Percentiles rank a stretch among this genome's conserved stretches.
Evolutionary conservation across 805 yeast species (phyloP).

Genomic region (Starmerella bacillaris): DNA sequence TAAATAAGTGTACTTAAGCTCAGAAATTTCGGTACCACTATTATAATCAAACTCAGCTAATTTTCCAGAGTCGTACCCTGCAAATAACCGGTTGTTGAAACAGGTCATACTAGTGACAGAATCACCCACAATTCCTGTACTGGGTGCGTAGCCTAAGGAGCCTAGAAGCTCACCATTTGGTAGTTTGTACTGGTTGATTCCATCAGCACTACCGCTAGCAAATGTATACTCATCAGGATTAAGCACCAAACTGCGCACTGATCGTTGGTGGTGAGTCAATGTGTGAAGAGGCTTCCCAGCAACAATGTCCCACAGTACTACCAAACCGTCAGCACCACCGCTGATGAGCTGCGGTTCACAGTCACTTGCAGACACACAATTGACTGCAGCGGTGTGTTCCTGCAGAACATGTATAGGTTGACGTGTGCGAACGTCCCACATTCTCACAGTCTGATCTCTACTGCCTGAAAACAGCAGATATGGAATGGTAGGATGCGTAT

Average conservation of each 20-base stretch:
- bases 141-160: conserved; percentile 23
- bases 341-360: conserved; percentile 76
- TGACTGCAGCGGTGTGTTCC: conserved; percentile 60
- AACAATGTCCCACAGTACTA: conserved; percentile 76
- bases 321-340: conserved; percentile 68
- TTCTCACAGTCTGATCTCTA: conserved; percentile 65
- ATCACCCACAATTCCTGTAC: conserved; percentile 32
- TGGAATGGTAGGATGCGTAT: conserved; percentile 74
- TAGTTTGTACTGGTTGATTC: conserved; percentile 64
- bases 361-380: conserved; percentile 45
- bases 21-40: conserved; percentile 37
- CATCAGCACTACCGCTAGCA: conserved; percentile 64
- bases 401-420: conserved; percentile 54
- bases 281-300: conserved; percentile 57
- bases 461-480: conserved; percentile 65
- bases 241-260: conserved; percentile 53
- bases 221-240: conserved; percentile 59
- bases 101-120: conserved; percentile 21
- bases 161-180: conserved; percentile 63
- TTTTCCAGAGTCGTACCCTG: conserved; percentile 73
- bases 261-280: conserved; percentile 68
- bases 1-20: conserved; percentile 34
- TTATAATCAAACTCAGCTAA: conserved; percentile 65
- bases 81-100: conserved; percentile 20
- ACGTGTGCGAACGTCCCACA: conserved; percentile 86